Evolutionary conservation across 163 green algal genomes (phyloP), one percentile per base, ranked within the genome.

Genomic region (Chlorella variabilis): DNA sequence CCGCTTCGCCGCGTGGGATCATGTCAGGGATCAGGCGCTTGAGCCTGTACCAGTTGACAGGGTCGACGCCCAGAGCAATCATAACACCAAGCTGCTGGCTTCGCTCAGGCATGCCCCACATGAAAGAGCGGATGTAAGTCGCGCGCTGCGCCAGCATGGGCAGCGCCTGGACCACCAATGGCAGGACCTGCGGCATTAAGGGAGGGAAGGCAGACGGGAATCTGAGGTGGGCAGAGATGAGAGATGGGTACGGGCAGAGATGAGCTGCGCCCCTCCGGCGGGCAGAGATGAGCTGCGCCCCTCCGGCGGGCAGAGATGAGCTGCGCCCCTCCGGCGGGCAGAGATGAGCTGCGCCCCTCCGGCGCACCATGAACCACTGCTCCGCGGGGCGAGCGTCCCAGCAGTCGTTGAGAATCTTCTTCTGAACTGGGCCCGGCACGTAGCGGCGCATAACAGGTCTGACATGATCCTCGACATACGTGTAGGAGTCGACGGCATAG

Each of bases 81-180:
- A 87, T 87, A 1, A 51, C 34, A 36, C 83, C 83, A 84, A 87
- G 74, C 75, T 84, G 75, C 75, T 87, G 83, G 39, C 67, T 77
- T 7, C 76, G 69, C 38, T 83, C 83, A 20, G 83, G 83, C 76
- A 87, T 84, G 65, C 67, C 83, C 75, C 75, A 87, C 25, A 87
- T n/a, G 67, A 84, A 87, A 4, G 76, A 67, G n/a, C 83, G 76
- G 6, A 87, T 68, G 66, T 84, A 87, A n/a, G 76, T 87, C n/a
- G 80, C 49, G 6, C 76, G 74, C 67, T 87, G 83, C 33, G 49
- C 69, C 56, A 81, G 39, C 65, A 81, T 87, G 54, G 83, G 83
- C 51, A 84, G 67, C 27, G 58, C 29, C 54, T 75, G 65, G 36
- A 87, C 41, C 31, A 87, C 66, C 18, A 71, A 39, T 4, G 83